A percentile compares a stretch with the other conserved stretches of the same genome.
Evolutionary conservation across 441 rosid genomes (phyloP).

Genomic region (Breynia disticha): DNA sequence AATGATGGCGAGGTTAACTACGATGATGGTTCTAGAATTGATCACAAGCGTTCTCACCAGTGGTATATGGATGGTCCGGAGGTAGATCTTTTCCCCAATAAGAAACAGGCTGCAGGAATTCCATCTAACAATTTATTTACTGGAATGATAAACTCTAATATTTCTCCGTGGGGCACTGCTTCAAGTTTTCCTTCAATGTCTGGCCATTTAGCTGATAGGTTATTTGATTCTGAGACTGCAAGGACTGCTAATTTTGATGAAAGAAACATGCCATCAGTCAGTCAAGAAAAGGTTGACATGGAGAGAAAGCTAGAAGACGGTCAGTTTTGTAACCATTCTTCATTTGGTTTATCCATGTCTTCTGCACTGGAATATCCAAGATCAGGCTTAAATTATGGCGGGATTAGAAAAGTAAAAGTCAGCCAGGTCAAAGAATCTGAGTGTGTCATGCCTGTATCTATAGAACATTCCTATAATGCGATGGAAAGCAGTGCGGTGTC

Average conservation of each 20-base stretch:
- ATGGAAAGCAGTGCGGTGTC: slow-evolving; percentile 26
- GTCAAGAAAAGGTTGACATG: slow-evolving; percentile 26
- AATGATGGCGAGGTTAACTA: slow-evolving; percentile 38
- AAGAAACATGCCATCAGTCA: slow-evolving; percentile 24
- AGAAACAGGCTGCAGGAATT: slow-evolving; percentile 48
- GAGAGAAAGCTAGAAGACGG: slow-evolving; percentile 37
- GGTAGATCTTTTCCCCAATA: slow-evolving; percentile 38
- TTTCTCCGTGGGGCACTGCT: slow-evolving; percentile 41
- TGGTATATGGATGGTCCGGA: slow-evolving; percentile 52
- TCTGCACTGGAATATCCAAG: slow-evolving; percentile 41
- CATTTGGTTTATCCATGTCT: slow-evolving; percentile 49
- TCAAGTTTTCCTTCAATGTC: slow-evolving; percentile 39
- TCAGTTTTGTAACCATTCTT: slow-evolving; percentile 32
- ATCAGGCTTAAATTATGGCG: slow-evolving; percentile 37
- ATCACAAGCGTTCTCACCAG: slow-evolving; percentile 50
- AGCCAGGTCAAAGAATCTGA: slow-evolving; percentile 52
- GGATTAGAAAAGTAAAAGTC: slow-evolving; percentile 63
- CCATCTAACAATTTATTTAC: slow-evolving; percentile 29
- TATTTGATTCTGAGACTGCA: slow-evolving; percentile 36
- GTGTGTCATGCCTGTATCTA: slow-evolving; percentile 26
- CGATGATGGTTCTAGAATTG: slow-evolving; percentile 40
- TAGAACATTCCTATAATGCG: slow-evolving; percentile 33
- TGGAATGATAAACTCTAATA: slow-evolving; percentile 29
- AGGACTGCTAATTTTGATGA: slow-evolving; percentile 34
- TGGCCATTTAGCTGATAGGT: slow-evolving; percentile 34